Conservation (phyloP, 1,139 yeast species). For the Sugiyamaella paludigena region DNA sequence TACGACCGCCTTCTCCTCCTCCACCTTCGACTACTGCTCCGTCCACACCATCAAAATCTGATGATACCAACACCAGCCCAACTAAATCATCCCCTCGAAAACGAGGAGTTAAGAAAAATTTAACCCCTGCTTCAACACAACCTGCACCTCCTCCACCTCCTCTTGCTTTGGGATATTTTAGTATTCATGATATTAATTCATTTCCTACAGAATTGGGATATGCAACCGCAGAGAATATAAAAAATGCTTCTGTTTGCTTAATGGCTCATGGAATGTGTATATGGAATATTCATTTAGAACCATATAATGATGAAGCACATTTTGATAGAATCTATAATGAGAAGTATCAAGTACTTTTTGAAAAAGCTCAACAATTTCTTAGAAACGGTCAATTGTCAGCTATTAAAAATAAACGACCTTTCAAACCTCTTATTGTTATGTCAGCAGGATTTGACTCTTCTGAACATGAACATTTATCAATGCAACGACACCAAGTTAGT, state of each 20-base stretch:
- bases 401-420: constrained; percentile 38
- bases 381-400: constrained; percentile 38
- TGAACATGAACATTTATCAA: constrained; percentile 73
- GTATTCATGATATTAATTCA: constrained; percentile 81
- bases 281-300: constrained; percentile 82
- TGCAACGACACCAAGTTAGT: constrained; percentile 83
- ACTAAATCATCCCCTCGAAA: constrained; percentile 2
- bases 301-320: constrained; percentile 59
- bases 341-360: constrained; percentile 60
- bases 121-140: neutral
- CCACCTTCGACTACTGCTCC: neutral
- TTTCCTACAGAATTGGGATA: constrained; percentile 81
- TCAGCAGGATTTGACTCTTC: constrained; percentile 92
- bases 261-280: constrained; percentile 72
- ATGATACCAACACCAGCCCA: neutral
- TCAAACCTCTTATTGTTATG: constrained; percentile 67
- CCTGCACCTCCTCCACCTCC: constrained; percentile 10
- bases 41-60: neutral
- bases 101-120: neutral
- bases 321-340: constrained; percentile 62
- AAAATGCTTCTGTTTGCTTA: constrained; percentile 79
- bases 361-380: constrained; percentile 68
- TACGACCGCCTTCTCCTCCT: neutral
- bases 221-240: constrained; percentile 68
- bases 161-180: constrained; percentile 63